These are phyloP conservation scores for Calonectria pseudoreteaudii DNA, from an alignment of 2,329 filamentous ascomycete genomes.

Conservation along the genomic window DNA sequence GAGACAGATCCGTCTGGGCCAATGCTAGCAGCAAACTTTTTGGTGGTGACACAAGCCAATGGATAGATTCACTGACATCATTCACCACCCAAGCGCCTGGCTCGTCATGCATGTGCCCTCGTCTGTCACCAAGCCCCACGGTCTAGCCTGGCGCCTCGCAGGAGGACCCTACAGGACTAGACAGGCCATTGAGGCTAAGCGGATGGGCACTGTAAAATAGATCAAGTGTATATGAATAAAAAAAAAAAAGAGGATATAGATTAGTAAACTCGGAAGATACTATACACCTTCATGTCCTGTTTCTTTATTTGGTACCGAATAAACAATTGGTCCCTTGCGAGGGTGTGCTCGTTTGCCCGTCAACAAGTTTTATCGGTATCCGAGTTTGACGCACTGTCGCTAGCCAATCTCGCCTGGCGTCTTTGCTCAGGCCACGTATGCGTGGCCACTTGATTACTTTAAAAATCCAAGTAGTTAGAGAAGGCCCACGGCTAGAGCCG, in stretches of 20 bases:
- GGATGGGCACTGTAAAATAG: background rate
- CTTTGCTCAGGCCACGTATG: background rate
- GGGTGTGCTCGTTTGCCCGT: background rate
- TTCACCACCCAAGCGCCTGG: background rate
- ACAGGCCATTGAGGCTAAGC: background rate
- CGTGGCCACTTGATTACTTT: background rate
- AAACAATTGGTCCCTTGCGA: background rate
- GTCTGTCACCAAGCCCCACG: background rate
- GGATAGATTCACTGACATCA: background rate
- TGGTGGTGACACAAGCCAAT: background rate
- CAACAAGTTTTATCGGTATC: background rate
- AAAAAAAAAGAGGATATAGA: background rate
- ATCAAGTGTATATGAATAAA: background rate
- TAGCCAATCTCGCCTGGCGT: background rate
- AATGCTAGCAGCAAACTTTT: background rate
- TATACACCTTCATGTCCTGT: background rate
- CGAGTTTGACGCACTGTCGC: background rate
- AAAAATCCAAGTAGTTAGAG: background rate
- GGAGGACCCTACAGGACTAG: background rate
- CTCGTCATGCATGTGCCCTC: background rate
- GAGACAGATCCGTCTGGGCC: background rate
- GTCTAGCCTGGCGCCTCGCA: background rate
- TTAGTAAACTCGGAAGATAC: background rate
- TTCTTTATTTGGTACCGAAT: background rate
- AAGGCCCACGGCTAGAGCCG: constrained; percentile 4